Percentiles rank a stretch among this genome's conserved stretches.
These are phyloP conservation scores for Tulasnella sp. DNA, from an alignment of 768 basidiomycete species.

Conservation along the genomic window DNA sequence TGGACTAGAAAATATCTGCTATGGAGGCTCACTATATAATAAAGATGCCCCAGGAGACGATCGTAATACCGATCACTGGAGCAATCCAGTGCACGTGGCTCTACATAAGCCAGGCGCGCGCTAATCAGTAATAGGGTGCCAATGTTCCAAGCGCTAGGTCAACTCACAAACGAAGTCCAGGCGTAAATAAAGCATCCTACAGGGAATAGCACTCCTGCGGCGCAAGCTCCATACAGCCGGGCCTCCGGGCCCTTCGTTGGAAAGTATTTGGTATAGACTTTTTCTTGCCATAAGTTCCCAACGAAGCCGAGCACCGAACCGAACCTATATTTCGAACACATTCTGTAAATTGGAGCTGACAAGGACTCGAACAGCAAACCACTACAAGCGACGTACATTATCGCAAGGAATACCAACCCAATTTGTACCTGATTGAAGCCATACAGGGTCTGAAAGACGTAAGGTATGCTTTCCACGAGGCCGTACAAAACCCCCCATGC, in stretches of 20 bases:
- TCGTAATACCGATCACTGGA: slow-evolving; percentile 40
- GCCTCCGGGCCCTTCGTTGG: slow-evolving; percentile 4
- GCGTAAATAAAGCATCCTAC: slow-evolving; percentile 48
- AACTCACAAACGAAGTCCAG: slow-evolving; percentile 40
- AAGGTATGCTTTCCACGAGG: slow-evolving; percentile 51
- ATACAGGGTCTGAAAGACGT: slow-evolving; percentile 46
- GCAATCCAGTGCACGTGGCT: slow-evolving; percentile 49
- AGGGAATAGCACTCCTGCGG: slow-evolving; percentile 23
- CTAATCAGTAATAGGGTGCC: too few relatives aligned
- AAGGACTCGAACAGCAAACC: slow-evolving; percentile 25
- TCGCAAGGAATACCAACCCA: slow-evolving; percentile 44
- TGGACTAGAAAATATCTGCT: slow-evolving; percentile 43
- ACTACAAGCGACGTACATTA: slow-evolving; percentile 29
- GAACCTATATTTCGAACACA: slow-evolving; percentile 31
- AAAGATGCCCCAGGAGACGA: slow-evolving; percentile 42
- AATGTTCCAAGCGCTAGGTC: not conserved
- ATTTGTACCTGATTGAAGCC: slow-evolving; percentile 46
- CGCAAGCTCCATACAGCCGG: slow-evolving; percentile 18
- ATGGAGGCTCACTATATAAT: slow-evolving; percentile 52
- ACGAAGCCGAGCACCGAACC: slow-evolving; percentile 42
- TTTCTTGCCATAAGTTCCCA: slow-evolving; percentile 36
- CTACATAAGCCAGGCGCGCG: not conserved
- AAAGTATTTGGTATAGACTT: slow-evolving; percentile 30
- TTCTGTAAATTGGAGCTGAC: slow-evolving; percentile 16
- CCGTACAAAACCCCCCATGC: slow-evolving; percentile 68